Percentiles rank a stretch among this genome's conserved stretches.
Evolutionary conservation across 2,329 filamentous ascomycete genomes (phyloP).

Genomic region (Uncinocarpus reesii): DNA sequence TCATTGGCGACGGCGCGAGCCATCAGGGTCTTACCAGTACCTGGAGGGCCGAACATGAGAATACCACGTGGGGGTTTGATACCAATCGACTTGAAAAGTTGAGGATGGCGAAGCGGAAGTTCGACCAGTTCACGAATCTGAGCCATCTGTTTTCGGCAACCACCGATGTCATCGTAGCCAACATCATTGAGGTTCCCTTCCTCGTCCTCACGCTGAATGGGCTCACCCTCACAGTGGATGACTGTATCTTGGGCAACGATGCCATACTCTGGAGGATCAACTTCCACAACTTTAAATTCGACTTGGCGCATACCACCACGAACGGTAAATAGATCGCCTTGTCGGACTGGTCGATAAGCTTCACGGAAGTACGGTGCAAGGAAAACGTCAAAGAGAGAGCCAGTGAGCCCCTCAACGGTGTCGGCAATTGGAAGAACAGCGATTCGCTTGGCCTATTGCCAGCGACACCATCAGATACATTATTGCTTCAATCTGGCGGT

Average conservation of each 20-base stretch:
- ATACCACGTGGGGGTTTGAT: conserved; percentile 99
- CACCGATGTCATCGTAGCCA: conserved; percentile 97
- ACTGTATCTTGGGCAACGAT: conserved; percentile 98
- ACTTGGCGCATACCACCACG: conserved; percentile 98
- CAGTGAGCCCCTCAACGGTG: conserved; percentile 93
- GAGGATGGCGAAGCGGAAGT: conserved; percentile 88
- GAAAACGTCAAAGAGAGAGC: conserved; percentile 97
- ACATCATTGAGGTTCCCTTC: conserved; percentile 99
- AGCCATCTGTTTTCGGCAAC: conserved; percentile 98
- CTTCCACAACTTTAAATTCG: conserved; percentile 98
- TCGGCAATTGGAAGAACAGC: conserved; percentile 96
- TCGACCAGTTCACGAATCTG: conserved; percentile 98
- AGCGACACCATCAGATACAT: not conserved
- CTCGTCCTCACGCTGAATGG: conserved; percentile 95
- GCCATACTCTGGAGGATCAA: conserved; percentile 95
- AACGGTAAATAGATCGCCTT: conserved; percentile 95
- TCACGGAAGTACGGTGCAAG: conserved; percentile 99
- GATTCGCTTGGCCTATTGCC: conserved; percentile 81
- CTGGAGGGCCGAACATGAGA: conserved; percentile 87
- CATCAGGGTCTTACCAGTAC: conserved; percentile 99
- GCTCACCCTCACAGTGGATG: conserved; percentile 96
- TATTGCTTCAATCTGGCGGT: not conserved
- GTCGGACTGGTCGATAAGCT: conserved; percentile 91
- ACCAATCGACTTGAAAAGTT: conserved; percentile 99
- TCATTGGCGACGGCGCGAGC: conserved; percentile 97